Conservation (phyloP, 1,284 basidiomycete genomes). For the Cerioporus squamosus region DNA sequence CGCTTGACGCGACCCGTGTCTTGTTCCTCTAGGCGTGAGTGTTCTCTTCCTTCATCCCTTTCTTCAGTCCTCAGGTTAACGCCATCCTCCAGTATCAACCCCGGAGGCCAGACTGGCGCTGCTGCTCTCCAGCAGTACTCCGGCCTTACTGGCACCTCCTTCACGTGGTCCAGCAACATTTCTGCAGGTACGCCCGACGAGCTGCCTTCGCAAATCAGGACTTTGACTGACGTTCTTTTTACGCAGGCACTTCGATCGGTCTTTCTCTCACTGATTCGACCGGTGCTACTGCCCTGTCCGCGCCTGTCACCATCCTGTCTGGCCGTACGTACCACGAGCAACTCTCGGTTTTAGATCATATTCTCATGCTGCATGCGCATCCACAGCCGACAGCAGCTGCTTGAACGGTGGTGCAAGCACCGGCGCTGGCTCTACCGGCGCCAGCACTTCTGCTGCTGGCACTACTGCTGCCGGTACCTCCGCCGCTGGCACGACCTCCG, state of each 20-base stretch:
- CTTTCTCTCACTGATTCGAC: conserved; percentile 56
- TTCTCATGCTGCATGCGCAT: background rate
- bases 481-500: conserved; percentile 25
- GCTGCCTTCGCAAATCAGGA: too few species aligned
- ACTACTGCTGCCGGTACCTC: conserved; percentile 30
- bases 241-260: conserved; percentile 49
- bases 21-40: conserved; percentile 23
- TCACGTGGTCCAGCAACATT: conserved; percentile 35
- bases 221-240: too few species aligned
- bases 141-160: conserved; percentile 25
- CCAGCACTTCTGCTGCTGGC: conserved; percentile 16
- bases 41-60: background rate
- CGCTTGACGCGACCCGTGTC: background rate
- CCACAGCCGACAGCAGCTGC: conserved; percentile 39
- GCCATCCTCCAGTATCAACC: conserved; percentile 27
- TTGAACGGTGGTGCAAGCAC: conserved; percentile 28
- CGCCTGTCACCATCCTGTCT: conserved; percentile 49
- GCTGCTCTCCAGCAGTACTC: conserved; percentile 31
- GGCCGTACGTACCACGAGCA: conserved; percentile 45
- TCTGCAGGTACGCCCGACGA: conserved; percentile 20
- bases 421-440: conserved; percentile 17
- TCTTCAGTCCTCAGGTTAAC: too few species aligned
- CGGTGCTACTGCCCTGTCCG: conserved; percentile 51
- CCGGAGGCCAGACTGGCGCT: conserved; percentile 28
- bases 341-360: background rate